These are phyloP conservation scores for Spinacia oleracea DNA, from an alignment of 179 eudicot species.

Conservation along the genomic window DNA sequence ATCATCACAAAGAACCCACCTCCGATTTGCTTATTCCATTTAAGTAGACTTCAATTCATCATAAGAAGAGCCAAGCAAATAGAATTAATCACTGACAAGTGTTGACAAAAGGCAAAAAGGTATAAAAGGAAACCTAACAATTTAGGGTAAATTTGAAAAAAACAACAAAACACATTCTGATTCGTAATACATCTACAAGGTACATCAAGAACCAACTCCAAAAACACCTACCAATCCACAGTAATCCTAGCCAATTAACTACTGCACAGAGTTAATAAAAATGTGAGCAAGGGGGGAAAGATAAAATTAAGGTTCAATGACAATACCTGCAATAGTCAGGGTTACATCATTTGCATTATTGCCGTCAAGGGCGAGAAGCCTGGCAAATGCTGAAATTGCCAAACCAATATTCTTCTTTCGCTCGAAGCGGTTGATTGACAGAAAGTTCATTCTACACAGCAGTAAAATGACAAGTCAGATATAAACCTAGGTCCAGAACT, in stretches of 20 bases:
- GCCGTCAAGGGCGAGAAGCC: conserved; percentile 48
- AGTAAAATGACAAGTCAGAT: conserved; percentile 9
- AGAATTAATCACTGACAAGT: not conserved
- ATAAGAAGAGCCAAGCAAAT: not conserved
- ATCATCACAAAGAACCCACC: not conserved
- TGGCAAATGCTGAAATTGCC: conserved; percentile 87
- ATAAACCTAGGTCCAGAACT: not conserved
- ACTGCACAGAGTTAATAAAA: not conserved
- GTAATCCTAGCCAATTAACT: not conserved
- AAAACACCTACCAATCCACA: not conserved
- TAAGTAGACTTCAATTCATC: not conserved
- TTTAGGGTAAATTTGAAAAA: not conserved
- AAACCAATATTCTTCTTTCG: conserved; percentile 88
- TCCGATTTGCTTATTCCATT: not conserved
- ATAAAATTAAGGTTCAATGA: not conserved
- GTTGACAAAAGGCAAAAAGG: not conserved
- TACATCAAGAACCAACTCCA: not conserved
- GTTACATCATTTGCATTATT: conserved; percentile 35
- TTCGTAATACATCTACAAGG: not conserved
- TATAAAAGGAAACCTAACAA: not conserved
- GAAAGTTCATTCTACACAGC: conserved; percentile 65
- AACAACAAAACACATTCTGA: not conserved
- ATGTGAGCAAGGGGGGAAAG: not conserved
- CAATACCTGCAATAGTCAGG: conserved; percentile 71
- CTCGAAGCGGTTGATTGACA: conserved; percentile 93